These are phyloP conservation scores for Fistulina hepatica DNA, from an alignment of 1,284 basidiomycete genomes.

Conservation along the genomic window DNA sequence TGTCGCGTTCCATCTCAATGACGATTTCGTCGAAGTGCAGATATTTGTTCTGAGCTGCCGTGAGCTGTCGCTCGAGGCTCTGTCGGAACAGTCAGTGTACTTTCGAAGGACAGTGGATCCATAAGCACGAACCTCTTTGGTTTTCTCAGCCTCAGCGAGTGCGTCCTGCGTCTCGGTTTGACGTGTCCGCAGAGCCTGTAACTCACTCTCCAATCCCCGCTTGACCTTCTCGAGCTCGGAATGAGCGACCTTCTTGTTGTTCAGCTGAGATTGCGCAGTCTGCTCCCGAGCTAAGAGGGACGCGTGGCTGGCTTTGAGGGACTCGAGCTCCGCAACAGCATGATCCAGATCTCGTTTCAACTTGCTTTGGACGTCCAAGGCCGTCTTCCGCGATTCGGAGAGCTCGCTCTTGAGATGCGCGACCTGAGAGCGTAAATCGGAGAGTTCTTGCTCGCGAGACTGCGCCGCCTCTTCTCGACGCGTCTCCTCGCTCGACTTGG, in stretches of 20 bases:
- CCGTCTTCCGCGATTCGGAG: constrained; percentile 41
- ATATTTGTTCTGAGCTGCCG: constrained; percentile 62
- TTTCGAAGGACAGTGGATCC: constrained; percentile 1
- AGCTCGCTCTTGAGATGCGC: constrained; percentile 49
- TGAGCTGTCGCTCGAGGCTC: constrained; percentile 69
- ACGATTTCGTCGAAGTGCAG: constrained; percentile 83
- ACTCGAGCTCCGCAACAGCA: constrained; percentile 42
- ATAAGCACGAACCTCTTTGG: constrained; percentile 51
- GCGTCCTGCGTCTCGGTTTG: constrained; percentile 63
- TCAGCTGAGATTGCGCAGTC: constrained; percentile 38
- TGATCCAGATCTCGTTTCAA: constrained; percentile 61
- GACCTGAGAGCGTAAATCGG: constrained; percentile 61
- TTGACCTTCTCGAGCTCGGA: constrained; percentile 63
- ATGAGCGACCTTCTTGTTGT: constrained; percentile 42
- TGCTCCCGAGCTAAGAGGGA: constrained; percentile 55
- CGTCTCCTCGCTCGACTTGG: constrained; percentile 80
- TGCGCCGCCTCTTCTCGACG: constrained; percentile 78
- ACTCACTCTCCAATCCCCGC: constrained; percentile 62
- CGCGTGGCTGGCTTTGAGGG: constrained; percentile 46
- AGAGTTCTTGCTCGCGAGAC: constrained; percentile 79
- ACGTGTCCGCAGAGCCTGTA: constrained; percentile 60
- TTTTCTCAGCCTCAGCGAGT: constrained; percentile 48
- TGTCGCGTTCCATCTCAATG: constrained; percentile 75
- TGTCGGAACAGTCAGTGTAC: constrained; percentile 21
- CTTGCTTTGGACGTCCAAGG: constrained; percentile 55